phyloP scores from a whole-genome alignment of 805 yeast species.

The Wickerhamomyces pijperi region DNA sequence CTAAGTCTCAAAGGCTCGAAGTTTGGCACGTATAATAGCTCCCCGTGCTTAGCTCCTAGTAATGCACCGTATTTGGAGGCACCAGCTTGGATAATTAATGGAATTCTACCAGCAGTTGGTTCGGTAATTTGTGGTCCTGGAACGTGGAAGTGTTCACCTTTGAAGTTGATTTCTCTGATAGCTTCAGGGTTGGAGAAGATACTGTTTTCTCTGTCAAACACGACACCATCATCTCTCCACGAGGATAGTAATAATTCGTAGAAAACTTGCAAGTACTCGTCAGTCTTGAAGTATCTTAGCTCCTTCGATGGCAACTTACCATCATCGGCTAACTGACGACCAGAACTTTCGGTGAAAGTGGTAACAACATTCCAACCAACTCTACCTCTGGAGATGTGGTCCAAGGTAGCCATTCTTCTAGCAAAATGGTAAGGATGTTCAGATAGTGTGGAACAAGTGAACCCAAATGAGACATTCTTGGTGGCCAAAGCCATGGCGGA shows the following conservation, averaged over 20 bases:
- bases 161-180: conserved; percentile 30
- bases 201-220: conserved; percentile 18
- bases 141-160: conserved; percentile 27
- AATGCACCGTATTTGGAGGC: conserved; percentile 29
- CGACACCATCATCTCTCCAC: conserved; percentile 34
- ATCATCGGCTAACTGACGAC: conserved; percentile 29
- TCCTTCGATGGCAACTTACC: conserved; percentile 29
- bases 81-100: conserved; percentile 36
- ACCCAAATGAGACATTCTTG: conserved; percentile 28
- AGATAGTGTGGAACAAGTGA: conserved; percentile 33
- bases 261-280: conserved; percentile 32
- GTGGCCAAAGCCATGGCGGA: conserved; percentile 34
- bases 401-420: conserved; percentile 34
- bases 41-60: conserved; percentile 35
- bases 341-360: conserved; percentile 32
- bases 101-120: conserved; percentile 35
- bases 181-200: conserved; percentile 28
- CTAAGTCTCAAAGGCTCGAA: conserved; percentile 23
- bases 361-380: conserved; percentile 40
- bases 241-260: conserved; percentile 30
- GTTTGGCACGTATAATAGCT: conserved; percentile 27
- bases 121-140: conserved; percentile 33
- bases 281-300: conserved; percentile 31
- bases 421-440: conserved; percentile 36
- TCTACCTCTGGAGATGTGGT: conserved; percentile 34